These are phyloP conservation scores for Phytopythium vexans DNA, from an alignment of 352 stramenopile genomes.

Conservation along the genomic window DNA sequence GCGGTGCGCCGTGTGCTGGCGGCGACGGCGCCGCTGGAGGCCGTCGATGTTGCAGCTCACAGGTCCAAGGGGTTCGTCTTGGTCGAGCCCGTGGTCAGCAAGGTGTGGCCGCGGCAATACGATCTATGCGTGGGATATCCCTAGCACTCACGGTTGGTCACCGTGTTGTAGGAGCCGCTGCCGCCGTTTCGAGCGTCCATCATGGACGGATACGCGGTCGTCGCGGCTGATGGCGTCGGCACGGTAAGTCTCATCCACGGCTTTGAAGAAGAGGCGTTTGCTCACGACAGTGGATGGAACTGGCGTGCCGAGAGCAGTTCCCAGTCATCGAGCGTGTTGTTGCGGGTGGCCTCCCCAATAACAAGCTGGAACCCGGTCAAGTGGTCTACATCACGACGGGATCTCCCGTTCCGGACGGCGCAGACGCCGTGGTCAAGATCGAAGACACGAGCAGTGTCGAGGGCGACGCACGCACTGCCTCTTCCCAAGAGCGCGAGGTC, in stretches of 20 bases:
- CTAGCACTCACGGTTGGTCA: no score
- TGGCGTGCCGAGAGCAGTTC: constrained; percentile 28
- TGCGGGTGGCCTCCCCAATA: constrained; percentile 49
- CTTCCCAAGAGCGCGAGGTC: constrained; percentile 36
- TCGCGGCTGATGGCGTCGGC: constrained; percentile 77
- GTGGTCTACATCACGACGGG: constrained; percentile 96
- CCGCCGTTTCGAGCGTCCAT: constrained; percentile 95
- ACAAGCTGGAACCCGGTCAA: constrained; percentile 35
- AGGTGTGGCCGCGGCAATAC: constrained; percentile 11
- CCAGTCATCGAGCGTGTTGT: constrained; percentile 64
- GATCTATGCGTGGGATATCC: neutral
- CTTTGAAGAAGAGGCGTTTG: neutral
- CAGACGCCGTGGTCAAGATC: constrained; percentile 93
- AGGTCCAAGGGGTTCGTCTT: constrained; percentile 50
- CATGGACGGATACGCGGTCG: constrained; percentile 97
- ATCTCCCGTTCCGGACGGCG: constrained; percentile 84
- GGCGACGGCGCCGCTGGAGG: constrained; percentile 35
- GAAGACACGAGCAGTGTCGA: constrained; percentile 86
- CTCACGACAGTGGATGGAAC: neutral
- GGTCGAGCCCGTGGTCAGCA: constrained; percentile 45
- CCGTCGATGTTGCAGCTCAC: constrained; percentile 25
- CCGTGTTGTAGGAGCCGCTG: constrained; percentile 76
- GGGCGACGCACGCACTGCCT: constrained; percentile 17
- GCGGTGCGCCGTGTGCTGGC: constrained; percentile 52
- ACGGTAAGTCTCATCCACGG: constrained; percentile 21